Conservation (phyloP, 371 early-diverging fungal species). For the Haplosporangium sp. region DNA sequence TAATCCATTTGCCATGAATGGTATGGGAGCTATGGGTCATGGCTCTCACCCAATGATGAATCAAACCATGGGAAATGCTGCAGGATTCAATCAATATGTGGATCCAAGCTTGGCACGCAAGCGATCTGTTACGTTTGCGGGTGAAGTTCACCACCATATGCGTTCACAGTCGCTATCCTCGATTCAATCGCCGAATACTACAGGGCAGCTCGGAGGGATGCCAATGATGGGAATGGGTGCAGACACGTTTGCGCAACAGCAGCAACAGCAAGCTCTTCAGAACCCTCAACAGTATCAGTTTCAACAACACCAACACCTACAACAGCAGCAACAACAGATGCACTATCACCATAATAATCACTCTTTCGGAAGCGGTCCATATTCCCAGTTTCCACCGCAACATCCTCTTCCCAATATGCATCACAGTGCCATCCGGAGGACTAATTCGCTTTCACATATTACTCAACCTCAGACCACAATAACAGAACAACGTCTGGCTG, state of each 20-base stretch:
- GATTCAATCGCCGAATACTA: conserved; percentile 29
- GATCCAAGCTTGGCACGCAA: conserved; percentile 48
- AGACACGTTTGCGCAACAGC: conserved; percentile 37
- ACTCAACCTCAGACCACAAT: conserved; percentile 26
- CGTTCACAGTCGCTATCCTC: conserved; percentile 53
- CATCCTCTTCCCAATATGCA: conserved; percentile 17
- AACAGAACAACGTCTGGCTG: conserved; percentile 36
- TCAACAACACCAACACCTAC: conserved; percentile 22
- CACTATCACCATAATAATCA: conserved; percentile 14
- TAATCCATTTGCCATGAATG: conserved; percentile 31
- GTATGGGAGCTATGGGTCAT: conserved; percentile 35
- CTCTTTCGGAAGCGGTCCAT: conserved; percentile 19
- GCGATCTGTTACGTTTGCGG: conserved; percentile 49
- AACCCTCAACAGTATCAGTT: conserved; percentile 28
- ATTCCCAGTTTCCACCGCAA: conserved; percentile 26
- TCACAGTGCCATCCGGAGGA: conserved; percentile 36
- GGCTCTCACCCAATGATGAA: conserved; percentile 30
- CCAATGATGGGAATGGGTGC: conserved; percentile 39
- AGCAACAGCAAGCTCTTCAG: conserved; percentile 20
- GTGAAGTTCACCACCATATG: conserved; percentile 45
- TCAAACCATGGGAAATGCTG: conserved; percentile 22
- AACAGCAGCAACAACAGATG: conserved; percentile 4
- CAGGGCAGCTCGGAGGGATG: conserved; percentile 20
- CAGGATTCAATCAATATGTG: conserved; percentile 28
- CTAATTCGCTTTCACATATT: conserved; percentile 52